Evolutionary conservation across 2,329 filamentous ascomycete genomes (phyloP).

Genomic region (Onygenales sp.): DNA sequence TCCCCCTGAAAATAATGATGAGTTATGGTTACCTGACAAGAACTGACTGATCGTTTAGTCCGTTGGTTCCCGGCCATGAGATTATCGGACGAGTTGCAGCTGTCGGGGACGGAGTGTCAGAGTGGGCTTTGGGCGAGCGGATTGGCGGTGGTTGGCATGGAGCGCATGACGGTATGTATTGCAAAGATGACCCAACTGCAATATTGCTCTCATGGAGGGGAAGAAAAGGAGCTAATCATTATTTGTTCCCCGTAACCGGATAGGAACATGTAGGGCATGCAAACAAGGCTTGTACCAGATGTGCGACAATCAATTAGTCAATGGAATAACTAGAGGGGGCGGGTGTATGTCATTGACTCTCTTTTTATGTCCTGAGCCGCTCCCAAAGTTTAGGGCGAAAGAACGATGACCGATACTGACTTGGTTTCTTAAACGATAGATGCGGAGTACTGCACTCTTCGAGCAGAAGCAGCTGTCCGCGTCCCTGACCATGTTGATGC

Average conservation of each 20-base stretch:
- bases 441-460: constrained; percentile 30
- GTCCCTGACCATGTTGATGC: constrained; percentile 39
- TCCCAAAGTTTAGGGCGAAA: neutral
- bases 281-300: constrained; percentile 56
- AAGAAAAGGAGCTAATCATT: neutral
- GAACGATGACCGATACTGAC: neutral
- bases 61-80: constrained; percentile 61
- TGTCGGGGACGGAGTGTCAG: constrained; percentile 42
- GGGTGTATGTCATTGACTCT: constrained; percentile 42
- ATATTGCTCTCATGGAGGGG: neutral
- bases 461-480: constrained; percentile 31
- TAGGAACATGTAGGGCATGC: constrained; percentile 55
- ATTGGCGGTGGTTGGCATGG: constrained; percentile 64
- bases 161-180: constrained; percentile 30
- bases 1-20: too few species aligned
- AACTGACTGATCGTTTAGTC: constrained; percentile 24
- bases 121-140: constrained; percentile 54
- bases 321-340: constrained; percentile 57
- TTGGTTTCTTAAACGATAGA: constrained; percentile 14
- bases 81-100: constrained; percentile 58
- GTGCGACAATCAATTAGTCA: constrained; percentile 54
- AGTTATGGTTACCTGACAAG: neutral
- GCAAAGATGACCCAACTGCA: neutral
- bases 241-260: too few species aligned
- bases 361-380: neutral